A percentile compares a stretch with the other conserved stretches of the same genome.
Evolutionary conservation across 208 protist species (phyloP).

Genomic region (Crithidia mellificae): DNA sequence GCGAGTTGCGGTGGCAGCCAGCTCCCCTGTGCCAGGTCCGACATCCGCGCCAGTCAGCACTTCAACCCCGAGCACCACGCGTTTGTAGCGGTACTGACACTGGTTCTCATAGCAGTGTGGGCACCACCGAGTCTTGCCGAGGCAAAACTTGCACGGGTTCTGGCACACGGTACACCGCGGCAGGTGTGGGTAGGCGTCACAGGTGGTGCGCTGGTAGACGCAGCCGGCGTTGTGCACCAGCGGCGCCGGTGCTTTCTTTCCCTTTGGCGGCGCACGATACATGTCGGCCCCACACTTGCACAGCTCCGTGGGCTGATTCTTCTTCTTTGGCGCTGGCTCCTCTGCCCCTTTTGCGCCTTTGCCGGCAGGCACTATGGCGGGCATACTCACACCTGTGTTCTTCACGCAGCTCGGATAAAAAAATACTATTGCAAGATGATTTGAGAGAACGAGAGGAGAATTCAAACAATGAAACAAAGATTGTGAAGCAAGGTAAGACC

Average conservation of each 20-base stretch:
- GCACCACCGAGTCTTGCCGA: constrained; percentile 78
- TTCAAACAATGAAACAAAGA: no score
- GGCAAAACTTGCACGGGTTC: constrained; percentile 74
- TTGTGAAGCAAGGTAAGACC: no score
- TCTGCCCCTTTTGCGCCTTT: constrained; percentile 46
- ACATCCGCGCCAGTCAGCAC: constrained; percentile 20
- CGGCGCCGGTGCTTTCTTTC: constrained; percentile 56
- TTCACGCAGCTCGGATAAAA: no score
- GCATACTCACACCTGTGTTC: no score
- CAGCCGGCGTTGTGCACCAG: constrained; percentile 74
- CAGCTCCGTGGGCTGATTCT: constrained; percentile 67
- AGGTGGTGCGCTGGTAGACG: constrained; percentile 80
- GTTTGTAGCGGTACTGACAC: constrained; percentile 75
- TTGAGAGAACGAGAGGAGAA: no score
- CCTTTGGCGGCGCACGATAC: constrained; percentile 81
- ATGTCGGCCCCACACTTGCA: constrained; percentile 86
- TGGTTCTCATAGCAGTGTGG: constrained; percentile 87
- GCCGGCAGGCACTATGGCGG: constrained; percentile 1
- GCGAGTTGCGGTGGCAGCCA: background rate
- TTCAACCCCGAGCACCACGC: constrained; percentile 71
- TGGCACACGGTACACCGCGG: constrained; percentile 72
- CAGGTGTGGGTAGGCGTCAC: constrained; percentile 80
- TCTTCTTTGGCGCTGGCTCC: constrained; percentile 61
- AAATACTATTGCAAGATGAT: no score
- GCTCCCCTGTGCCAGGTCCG: constrained; percentile 17